Evolutionary conservation across 2,329 filamentous ascomycete species (phyloP), one percentile per base, ranked within the genome.

Genomic region (Trichophyton rubrum): DNA sequence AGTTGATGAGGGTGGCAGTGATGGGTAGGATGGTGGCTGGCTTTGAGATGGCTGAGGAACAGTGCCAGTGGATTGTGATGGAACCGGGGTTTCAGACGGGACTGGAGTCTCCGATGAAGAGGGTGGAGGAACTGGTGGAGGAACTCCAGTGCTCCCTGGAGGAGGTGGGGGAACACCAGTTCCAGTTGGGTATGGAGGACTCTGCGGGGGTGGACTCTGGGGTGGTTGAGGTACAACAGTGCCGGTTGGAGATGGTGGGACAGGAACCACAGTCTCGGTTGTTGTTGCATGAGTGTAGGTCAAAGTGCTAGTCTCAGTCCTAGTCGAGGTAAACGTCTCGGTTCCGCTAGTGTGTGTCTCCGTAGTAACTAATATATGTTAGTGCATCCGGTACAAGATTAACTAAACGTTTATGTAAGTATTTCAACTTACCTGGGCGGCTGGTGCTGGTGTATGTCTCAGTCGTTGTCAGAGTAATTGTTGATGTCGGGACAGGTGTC

Each of bases 31-130:
- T 27, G 45, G 58, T 58, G 22, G 15, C 40, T 43, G 40, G 40
- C 13, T 58, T 61, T 43, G 51, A 58, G 11, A 61, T 64, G 53
- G 64, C 47, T 43, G 40, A 3, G 15, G 49, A 15, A 27, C 59
- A 51, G 59, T 45, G 9, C 24, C 38, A 17, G 59, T 51, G 1
- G 11, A 43, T 53, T 51, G 40, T 56, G 33, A 63, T 22, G 60
- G 60, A n/a, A 40, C 22, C 2, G 59, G 49, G 13, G 59, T 27
- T 6, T 59, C 41, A 27, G 24, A 33, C 15, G 56, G 20, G 22
- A 33, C 24, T 7, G 40, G 15, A 7, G 57, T n/a, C 57, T 59
- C 57, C 17, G 30, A 17, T 27, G 56, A 35, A 6, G 40, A 15
- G 40, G 40, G 40, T 17, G n/a, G 6, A 17, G 13, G n/a, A 40